These are phyloP conservation scores for Podaxis carcinomalis DNA, from an alignment of 768 basidiomycete species.

Conservation along the genomic window DNA sequence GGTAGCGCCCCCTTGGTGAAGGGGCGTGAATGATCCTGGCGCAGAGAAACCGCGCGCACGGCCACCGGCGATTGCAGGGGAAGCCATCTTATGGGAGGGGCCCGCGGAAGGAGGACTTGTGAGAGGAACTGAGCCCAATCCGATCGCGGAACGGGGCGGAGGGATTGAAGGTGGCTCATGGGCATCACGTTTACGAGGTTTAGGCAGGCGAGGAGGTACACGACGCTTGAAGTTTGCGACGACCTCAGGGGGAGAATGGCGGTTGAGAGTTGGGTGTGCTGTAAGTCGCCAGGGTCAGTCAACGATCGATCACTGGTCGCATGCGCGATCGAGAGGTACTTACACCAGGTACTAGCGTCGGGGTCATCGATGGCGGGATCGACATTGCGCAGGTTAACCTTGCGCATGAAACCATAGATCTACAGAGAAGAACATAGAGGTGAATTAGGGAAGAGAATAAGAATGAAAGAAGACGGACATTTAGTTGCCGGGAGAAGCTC, in stretches of 20 bases:
- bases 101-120: conserved; percentile 51
- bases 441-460: conserved; percentile 15
- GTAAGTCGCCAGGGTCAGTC: conserved; percentile 5
- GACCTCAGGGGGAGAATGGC: conserved; percentile 85
- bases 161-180: conserved; percentile 68
- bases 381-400: conserved; percentile 92
- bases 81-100: conserved; percentile 36
- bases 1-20: conserved; percentile 51
- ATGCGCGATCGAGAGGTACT: conserved; percentile 30
- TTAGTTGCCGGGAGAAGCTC: conserved; percentile 95
- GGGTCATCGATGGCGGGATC: conserved; percentile 94
- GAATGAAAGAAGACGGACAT: conserved; percentile 55
- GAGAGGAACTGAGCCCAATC: conserved; percentile 65
- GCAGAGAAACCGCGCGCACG: conserved; percentile 80
- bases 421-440: conserved; percentile 24
- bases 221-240: conserved; percentile 94
- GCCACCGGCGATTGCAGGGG: conserved; percentile 34
- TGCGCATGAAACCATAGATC: conserved; percentile 99
- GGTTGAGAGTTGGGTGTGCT: conserved; percentile 91
- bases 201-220: conserved; percentile 88
- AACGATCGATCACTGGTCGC: conserved; percentile 11
- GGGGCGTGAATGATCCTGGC: conserved; percentile 74
- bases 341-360: conserved; percentile 96
- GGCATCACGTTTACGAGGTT: conserved; percentile 76
- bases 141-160: conserved; percentile 73